phyloP scores from a whole-genome alignment of 768 basidiomycete genomes.

The Russula griseocarnosa region DNA sequence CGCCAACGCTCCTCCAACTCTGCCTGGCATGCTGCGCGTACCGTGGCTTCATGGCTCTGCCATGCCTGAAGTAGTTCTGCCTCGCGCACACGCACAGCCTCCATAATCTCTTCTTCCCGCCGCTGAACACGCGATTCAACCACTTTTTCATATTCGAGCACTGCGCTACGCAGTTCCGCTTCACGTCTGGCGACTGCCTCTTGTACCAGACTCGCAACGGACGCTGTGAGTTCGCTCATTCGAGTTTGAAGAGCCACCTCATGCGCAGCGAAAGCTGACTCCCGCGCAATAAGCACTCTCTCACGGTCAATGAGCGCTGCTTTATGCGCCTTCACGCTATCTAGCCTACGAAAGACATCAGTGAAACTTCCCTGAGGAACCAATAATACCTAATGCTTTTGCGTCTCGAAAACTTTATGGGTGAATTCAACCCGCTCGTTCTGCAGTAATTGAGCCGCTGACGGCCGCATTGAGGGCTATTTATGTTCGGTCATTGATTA shows the following conservation, averaged over 20 bases:
- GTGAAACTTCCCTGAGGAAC: not conserved
- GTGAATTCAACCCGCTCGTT: constrained; percentile 72
- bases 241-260: constrained; percentile 47
- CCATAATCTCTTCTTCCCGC: constrained; percentile 69
- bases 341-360: constrained; percentile 44
- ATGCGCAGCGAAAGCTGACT: constrained; percentile 50
- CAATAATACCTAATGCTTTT: constrained; percentile 61
- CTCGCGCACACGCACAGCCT: constrained; percentile 60
- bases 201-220: constrained; percentile 39
- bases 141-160: constrained; percentile 66
- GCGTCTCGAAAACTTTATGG: constrained; percentile 67
- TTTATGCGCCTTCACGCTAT: constrained; percentile 61
- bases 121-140: constrained; percentile 59
- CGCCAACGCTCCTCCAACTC: constrained; percentile 38
- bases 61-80: constrained; percentile 61
- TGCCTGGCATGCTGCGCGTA: constrained; percentile 49
- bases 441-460: constrained; percentile 73
- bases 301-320: constrained; percentile 53
- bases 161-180: constrained; percentile 61
- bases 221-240: constrained; percentile 28
- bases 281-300: constrained; percentile 57
- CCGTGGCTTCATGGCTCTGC: constrained; percentile 47
- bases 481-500: constrained; percentile 1
- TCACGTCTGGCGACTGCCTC: constrained; percentile 61
- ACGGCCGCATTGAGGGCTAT: constrained; percentile 84